These are phyloP conservation scores for Rhizopogon vinicolor DNA, from an alignment of 768 basidiomycete genomes.

Conservation along the genomic window DNA sequence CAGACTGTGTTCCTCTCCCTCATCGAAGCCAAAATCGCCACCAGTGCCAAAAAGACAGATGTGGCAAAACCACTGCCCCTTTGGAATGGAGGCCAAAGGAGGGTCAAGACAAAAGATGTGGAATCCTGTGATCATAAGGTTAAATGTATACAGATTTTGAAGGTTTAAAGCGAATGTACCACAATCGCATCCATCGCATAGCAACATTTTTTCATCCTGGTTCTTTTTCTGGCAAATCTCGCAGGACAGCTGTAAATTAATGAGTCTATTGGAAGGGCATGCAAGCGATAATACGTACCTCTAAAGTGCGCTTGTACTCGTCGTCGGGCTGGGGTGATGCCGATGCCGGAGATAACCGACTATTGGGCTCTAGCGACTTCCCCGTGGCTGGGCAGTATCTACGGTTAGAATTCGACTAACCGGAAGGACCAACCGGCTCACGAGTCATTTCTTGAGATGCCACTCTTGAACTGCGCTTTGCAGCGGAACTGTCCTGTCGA, in stretches of 20 bases:
- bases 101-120: conserved; percentile 98
- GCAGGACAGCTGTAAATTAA: conserved; percentile 63
- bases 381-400: conserved; percentile 30
- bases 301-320: conserved; percentile 43
- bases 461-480: conserved; percentile 50
- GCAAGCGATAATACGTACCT: conserved; percentile 38
- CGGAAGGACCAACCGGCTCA: conserved; percentile 17
- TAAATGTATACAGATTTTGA: conserved; percentile 6
- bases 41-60: conserved; percentile 88
- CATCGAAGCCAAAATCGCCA: conserved; percentile 96
- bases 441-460: conserved; percentile 44
- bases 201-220: conserved; percentile 85
- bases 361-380: conserved; percentile 13
- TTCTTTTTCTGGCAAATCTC: conserved; percentile 92
- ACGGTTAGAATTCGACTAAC: background rate
- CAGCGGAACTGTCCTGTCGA: conserved; percentile 33
- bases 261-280: conserved; percentile 13
- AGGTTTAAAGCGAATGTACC: conserved; percentile 37
- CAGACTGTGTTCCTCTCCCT: conserved; percentile 93
- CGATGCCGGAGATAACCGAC: conserved; percentile 20
- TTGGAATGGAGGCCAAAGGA: conserved; percentile 78
- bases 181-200: conserved; percentile 85
- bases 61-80: conserved; percentile 95
- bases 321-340: conserved; percentile 22
- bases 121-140: conserved; percentile 56